Base-by-base conservation (phyloP, 2,329 filamentous ascomycete species). In the Diaporthe citri region DNA sequence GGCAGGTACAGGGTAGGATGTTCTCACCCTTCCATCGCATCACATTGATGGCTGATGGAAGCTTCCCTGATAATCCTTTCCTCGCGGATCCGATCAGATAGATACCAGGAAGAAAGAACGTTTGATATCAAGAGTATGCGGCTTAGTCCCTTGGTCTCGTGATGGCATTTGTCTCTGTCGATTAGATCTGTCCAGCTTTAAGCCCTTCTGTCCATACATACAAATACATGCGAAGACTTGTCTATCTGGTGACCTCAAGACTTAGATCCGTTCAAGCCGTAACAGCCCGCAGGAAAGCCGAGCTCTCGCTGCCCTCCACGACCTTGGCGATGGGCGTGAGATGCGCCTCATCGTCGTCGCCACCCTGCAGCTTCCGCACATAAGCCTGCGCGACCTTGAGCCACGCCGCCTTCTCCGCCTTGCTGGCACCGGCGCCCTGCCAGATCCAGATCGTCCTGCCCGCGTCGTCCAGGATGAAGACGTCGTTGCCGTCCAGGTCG, bases 391-490 rank as follows among this genome's bases (percentile, higher is more conserved):
- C 88, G 6, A 91, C 87, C 74, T 85, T 86, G 60, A 92, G 82
- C 92, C 92, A 94, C 80, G 85, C 84, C 7, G 88, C 86, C 81
- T 87, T 92, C 83, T 93, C 92, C 1, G 81, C 82, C 46, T 82
- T 82, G 80, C 91, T 93, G 12, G 92, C 91, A 1, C 85, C 84
- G 2, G 83, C 82, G 0, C 92, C 92, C 79, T 92, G 87, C 92
- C 92, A 93, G 2, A 93, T 90, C 91, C 91, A 94, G 46, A 93
- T 84, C 10, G 83, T 83, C 69, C 81, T 87, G 9, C 91, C 90
- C 0, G 85, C 86, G 77, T 92, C 90, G 75, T 90, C 88, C 28
- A 92, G 85, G 28, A 94, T 80, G 79, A 93, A 93, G 7, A 93
- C 88, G 78, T 93, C 91, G 60, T 87, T 85, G 55, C 86, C 86